Evolutionary conservation across 2,329 filamentous ascomycete species (phyloP).

Genomic region (Xylaria sp.): DNA sequence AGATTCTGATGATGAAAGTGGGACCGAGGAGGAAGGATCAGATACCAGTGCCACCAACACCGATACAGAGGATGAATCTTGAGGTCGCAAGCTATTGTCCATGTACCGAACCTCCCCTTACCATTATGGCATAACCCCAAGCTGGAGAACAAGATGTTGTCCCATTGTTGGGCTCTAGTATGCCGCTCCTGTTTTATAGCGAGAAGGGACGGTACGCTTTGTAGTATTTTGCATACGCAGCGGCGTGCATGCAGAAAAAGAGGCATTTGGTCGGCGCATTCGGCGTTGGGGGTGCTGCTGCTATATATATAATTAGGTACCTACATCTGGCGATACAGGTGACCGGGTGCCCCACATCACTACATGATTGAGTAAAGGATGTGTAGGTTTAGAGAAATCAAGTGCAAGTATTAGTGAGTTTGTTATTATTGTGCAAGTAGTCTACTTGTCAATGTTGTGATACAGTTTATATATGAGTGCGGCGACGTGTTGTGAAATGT

Average conservation of each 20-base stretch:
- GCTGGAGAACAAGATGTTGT: background rate
- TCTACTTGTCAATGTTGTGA: background rate
- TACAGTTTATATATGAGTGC: background rate
- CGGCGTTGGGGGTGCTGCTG: slow-evolving; percentile 27
- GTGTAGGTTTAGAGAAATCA: slow-evolving; percentile 11
- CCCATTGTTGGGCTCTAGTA: slow-evolving; percentile 8
- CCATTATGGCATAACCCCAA: slow-evolving; percentile 1
- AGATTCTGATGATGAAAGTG: slow-evolving; percentile 83
- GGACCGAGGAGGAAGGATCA: slow-evolving; percentile 77
- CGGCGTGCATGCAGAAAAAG: slow-evolving; percentile 21
- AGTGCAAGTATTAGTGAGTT: background rate
- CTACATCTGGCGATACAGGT: slow-evolving; percentile 23
- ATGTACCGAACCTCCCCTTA: background rate
- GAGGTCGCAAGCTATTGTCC: slow-evolving; percentile 24
- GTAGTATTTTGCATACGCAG: slow-evolving; percentile 23
- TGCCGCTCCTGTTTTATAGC: slow-evolving; percentile 11
- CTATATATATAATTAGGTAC: slow-evolving; percentile 2
- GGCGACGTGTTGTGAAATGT: background rate
- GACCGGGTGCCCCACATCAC: slow-evolving; percentile 4
- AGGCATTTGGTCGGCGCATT: slow-evolving; percentile 38
- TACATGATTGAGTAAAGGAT: slow-evolving; percentile 9
- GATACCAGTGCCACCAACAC: slow-evolving; percentile 77
- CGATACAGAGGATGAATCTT: slow-evolving; percentile 72
- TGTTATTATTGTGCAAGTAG: background rate
- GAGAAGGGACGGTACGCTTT: slow-evolving; percentile 17